Evolutionary conservation across 2,329 filamentous ascomycete species (phyloP), one percentile per base, ranked within the genome.

Genomic region (Parasarocladium wereldwijsianum): DNA sequence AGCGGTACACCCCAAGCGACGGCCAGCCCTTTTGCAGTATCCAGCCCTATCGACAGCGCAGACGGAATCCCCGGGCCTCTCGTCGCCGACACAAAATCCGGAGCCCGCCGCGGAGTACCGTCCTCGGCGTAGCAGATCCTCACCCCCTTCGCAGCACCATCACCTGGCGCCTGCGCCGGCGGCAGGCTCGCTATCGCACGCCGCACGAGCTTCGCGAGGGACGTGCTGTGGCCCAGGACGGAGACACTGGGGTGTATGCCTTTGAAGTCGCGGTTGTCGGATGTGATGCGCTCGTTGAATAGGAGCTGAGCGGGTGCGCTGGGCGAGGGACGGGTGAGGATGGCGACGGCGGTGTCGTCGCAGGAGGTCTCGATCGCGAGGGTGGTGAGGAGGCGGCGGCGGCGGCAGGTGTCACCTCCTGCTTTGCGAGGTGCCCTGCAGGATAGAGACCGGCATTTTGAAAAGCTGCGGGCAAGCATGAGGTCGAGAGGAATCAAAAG

Each of bases 341-440:
- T 55, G 17, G 87, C 79, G 13, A 94, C 85, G 34, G 80, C 86
- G 1, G 86, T 93, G 58, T 96, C 87, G 55, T 96, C 87, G 63
- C 87, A 90, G 3, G 79, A 85, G 8, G 78, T 79, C 51, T 90
- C 82, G 46, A 90, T 85, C 31, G 80, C 80, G 28, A 87, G 66
- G 5, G 68, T 73, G 12, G 67, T 47, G 34, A 70, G 58, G 23
- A 36, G 38, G 16, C 53, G 54, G 12, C 35, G 39, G 17, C 17
- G 24, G 22, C 5, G 18, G n/a, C n/a, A n/a, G n/a, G n/a, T n/a
- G n/a, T n/a, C n/a, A n/a, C n/a, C n/a, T n/a, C n/a, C n/a, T n/a
- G n/a, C n/a, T n/a, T 16, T 23, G 18, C 8, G 19, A 24, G 28
- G 3, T n/a, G 14, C 10, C 6, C 17, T 17, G 13, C n/a, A 21